These are phyloP conservation scores for Talaromyces sp. DNA, from an alignment of 2,329 filamentous ascomycete species.

Conservation along the genomic window DNA sequence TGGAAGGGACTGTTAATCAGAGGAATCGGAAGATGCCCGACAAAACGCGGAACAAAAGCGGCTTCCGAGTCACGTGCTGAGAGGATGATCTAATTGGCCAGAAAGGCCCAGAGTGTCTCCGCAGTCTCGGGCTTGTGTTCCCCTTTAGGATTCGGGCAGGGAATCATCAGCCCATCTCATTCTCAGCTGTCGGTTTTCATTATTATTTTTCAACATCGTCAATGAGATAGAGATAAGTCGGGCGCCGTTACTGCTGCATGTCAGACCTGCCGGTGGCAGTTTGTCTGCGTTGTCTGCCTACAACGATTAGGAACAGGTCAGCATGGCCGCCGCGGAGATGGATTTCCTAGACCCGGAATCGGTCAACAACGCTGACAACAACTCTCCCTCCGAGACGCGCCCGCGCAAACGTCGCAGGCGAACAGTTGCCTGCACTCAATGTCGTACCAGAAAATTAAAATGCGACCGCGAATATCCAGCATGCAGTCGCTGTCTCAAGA, in stretches of 20 bases:
- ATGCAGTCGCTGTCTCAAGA: slow-evolving; percentile 39
- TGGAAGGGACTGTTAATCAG: background rate
- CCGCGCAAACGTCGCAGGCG: slow-evolving; percentile 39
- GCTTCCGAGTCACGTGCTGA: background rate
- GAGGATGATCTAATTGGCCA: background rate
- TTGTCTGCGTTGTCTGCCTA: background rate
- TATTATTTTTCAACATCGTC: background rate
- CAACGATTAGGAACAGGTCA: background rate
- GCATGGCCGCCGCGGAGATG: slow-evolving; percentile 9
- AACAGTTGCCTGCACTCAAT: slow-evolving; percentile 42
- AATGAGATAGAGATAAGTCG: background rate
- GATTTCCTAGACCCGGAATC: slow-evolving; percentile 6
- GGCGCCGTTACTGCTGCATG: background rate
- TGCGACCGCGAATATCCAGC: slow-evolving; percentile 43
- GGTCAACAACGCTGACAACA: background rate
- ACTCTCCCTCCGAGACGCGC: slow-evolving; percentile 18
- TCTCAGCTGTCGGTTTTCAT: background rate
- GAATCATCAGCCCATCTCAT: background rate
- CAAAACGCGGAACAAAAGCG: background rate
- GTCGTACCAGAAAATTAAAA: slow-evolving; percentile 41
- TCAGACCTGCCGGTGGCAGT: background rate
- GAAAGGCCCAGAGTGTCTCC: background rate
- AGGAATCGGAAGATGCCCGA: background rate
- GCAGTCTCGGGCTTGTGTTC: slow-evolving; percentile 10
- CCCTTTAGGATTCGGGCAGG: slow-evolving; percentile 3